phyloP scores from a whole-genome alignment of 2,329 filamentous ascomycete species.

The Lojkania enalia region DNA sequence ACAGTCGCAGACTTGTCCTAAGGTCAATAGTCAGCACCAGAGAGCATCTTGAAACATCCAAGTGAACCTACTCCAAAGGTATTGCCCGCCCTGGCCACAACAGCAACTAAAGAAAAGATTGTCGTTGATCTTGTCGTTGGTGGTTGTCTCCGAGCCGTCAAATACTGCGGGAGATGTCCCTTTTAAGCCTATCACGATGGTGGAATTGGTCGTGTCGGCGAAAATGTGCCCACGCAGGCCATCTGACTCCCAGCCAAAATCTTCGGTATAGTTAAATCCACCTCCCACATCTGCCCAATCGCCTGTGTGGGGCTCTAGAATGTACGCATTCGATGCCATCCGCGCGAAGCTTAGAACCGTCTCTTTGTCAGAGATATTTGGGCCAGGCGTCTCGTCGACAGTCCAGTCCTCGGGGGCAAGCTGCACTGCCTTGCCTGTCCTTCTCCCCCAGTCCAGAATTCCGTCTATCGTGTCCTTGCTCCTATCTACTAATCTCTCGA shows the following conservation, averaged over 20 bases:
- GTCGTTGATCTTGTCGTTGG: slow-evolving; percentile 96
- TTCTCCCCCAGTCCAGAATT: slow-evolving; percentile 72
- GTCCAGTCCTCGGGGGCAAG: slow-evolving; percentile 80
- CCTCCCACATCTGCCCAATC: slow-evolving; percentile 75
- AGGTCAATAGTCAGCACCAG: too few relatives aligned
- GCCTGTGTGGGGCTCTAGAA: slow-evolving; percentile 68
- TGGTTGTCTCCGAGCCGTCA: slow-evolving; percentile 94
- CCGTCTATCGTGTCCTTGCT: slow-evolving; percentile 75
- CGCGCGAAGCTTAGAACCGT: slow-evolving; percentile 82
- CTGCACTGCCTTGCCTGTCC: slow-evolving; percentile 67
- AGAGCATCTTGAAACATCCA: too few relatives aligned
- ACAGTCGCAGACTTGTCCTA: slow-evolving; percentile 92
- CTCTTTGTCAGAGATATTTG: slow-evolving; percentile 82
- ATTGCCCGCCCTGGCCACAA: slow-evolving; percentile 89
- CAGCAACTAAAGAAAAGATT: slow-evolving; percentile 98
- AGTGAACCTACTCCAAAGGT: slow-evolving; percentile 88
- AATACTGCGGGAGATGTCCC: slow-evolving; percentile 88
- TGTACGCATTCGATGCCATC: slow-evolving; percentile 90
- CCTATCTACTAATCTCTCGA: slow-evolving; percentile 81
- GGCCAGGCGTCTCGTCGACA: slow-evolving; percentile 74
- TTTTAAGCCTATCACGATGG: slow-evolving; percentile 89
- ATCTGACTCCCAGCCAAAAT: slow-evolving; percentile 91
- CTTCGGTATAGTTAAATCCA: slow-evolving; percentile 80
- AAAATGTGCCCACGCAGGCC: slow-evolving; percentile 92
- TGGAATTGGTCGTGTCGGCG: slow-evolving; percentile 81